Evolutionary conservation across 2,329 filamentous ascomycete genomes (phyloP).

Genomic region (Curvularia lunata): DNA sequence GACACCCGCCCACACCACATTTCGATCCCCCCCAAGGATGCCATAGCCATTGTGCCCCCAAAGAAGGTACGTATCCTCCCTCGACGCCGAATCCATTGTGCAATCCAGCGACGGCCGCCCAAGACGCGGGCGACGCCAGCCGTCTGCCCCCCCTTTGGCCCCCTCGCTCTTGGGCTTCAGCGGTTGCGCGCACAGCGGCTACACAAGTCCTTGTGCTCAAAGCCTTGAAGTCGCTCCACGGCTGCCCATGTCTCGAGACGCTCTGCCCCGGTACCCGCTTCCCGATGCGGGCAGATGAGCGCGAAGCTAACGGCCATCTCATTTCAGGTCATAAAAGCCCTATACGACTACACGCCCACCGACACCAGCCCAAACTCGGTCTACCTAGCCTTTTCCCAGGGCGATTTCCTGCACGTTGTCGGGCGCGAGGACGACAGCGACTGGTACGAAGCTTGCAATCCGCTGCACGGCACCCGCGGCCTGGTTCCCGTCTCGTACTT

Average conservation of each 20-base stretch:
- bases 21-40: constrained; percentile 82
- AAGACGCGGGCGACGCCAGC: neutral
- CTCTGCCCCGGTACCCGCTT: constrained; percentile 21
- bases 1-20: constrained; percentile 73
- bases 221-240: neutral
- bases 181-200: neutral
- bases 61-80: constrained; percentile 72
- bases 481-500: constrained; percentile 95
- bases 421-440: constrained; percentile 91
- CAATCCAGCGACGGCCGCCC: neutral
- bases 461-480: constrained; percentile 83
- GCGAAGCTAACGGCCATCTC: constrained; percentile 35
- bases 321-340: constrained; percentile 87
- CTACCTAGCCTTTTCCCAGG: constrained; percentile 87
- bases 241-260: constrained; percentile 10
- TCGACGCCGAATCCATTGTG: neutral
- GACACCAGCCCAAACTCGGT: constrained; percentile 62
- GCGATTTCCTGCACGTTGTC: constrained; percentile 98
- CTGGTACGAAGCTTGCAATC: constrained; percentile 99
- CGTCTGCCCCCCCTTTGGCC: too few species aligned
- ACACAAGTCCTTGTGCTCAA: constrained; percentile 1
- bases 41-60: constrained; percentile 85
- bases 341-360: constrained; percentile 91
- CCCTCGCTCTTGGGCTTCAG: neutral
- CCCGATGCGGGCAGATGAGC: constrained; percentile 27